Base-by-base conservation (phyloP, 1,139 yeast species). In the Wickerhamomyces sp. region DNA sequence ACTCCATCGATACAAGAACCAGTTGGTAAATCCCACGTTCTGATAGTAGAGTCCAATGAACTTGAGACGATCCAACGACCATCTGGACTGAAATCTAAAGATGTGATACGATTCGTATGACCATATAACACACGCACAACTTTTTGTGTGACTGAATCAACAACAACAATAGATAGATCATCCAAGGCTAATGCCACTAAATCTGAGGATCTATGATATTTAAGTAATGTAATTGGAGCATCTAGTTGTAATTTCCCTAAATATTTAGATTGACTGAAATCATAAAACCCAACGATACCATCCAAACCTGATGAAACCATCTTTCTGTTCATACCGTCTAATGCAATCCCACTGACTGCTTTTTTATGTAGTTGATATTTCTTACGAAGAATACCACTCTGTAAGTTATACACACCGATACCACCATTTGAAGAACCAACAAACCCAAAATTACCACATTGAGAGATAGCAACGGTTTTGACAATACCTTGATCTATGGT, bases 21-120 rank as follows among this genome's bases (percentile, higher is more conserved):
- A 4, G 97, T 86, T 33, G 99, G 98, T 50, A 94, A 75, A 64
- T 94, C 99, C 99, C 99, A 94, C 0, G 97, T 90, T 60, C 99
- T 77, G 45, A 94, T 74, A 0, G 99, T 91, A 2, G 89, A 75
- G 63, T 94, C 99, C 50, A 91, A 72, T 1, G 90, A 78, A 0
- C 89, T 81, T 27, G 95, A 82, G 11, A 94, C 84, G 38, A 94
- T 71, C 98, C 98, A 94, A 64, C 98, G 79, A 36, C 97, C 98
- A 64, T 91, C 95, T 5, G 96, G 95, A 8, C 95, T 84, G 60
- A 93, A 93, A 62, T 89, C 98, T 65, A 93, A 67, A 1, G 89
- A 78, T 0, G 98, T 90, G 53, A 94, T 84, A 60, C 97, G 75
- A 65, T 91, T 91, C 18, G 84, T 74, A 62, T 94, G 99, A 4